phyloP scores from a whole-genome alignment of 2,329 filamentous ascomycete genomes.

The Fusarium acutatum region DNA sequence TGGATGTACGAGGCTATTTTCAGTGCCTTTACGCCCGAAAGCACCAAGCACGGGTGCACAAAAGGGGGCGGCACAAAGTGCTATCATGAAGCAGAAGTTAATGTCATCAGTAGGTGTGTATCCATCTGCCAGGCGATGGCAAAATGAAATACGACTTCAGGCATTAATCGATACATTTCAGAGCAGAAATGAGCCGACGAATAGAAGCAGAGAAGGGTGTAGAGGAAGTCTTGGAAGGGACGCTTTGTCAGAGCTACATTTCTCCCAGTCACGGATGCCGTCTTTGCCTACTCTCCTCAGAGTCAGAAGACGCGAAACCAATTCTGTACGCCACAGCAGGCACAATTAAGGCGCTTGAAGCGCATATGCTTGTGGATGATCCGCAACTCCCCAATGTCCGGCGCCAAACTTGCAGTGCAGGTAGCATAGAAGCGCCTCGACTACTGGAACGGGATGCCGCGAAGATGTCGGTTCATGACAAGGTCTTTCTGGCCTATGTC shows the following conservation, averaged over 20 bases:
- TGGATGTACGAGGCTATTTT: too few relatives aligned
- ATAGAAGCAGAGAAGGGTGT: too few relatives aligned
- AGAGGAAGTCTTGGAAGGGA: fast-evolving
- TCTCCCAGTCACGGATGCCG: background rate
- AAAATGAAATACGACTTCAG: too few relatives aligned
- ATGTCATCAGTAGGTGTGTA: too few relatives aligned
- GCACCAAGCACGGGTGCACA: too few relatives aligned
- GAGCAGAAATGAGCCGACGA: too few relatives aligned
- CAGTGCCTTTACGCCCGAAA: too few relatives aligned
- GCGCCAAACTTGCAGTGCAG: background rate
- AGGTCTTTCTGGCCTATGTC: background rate
- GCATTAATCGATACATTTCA: too few relatives aligned
- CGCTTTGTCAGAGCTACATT: background rate
- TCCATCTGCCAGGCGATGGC: too few relatives aligned
- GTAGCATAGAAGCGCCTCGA: background rate
- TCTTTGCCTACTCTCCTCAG: background rate
- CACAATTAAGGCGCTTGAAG: fast-evolving
- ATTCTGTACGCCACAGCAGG: background rate
- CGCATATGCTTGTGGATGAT: fast-evolving
- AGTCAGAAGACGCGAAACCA: background rate
- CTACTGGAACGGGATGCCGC: fast-evolving
- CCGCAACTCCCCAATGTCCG: fast-evolving
- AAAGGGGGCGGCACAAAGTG: too few relatives aligned
- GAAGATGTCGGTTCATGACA: fast-evolving
- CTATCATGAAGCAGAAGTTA: too few relatives aligned